Base-by-base conservation (phyloP, 2,329 filamentous ascomycete genomes). In the Xylariaceae sp. region DNA sequence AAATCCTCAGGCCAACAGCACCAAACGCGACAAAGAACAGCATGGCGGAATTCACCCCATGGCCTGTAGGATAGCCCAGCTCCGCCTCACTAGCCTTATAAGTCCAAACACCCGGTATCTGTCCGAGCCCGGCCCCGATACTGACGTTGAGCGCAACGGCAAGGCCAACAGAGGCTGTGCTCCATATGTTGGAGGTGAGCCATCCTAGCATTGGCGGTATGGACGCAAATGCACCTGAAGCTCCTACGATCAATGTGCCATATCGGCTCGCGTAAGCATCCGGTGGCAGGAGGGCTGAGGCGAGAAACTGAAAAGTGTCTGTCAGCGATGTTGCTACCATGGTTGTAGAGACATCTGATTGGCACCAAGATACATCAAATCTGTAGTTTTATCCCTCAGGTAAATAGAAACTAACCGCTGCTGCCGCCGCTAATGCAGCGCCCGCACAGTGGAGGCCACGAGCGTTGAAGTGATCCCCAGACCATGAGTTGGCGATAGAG, bases 71-170 rank as follows among this genome's bases (percentile, higher is more conserved):
- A 62, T 86, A 89, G 0, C 86, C 85, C 10, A 58, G 67, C 18
- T 69, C 64, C 15, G 75, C 77, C 65, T 89, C 83, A 11, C 78
- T 68, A 1, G 78, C 73, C 61, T 85, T 85, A 68, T 88, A 89
- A 53, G 87, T 88, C 84, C 84, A 89, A 1, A 87, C 83, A 0
- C 85, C 86, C 0, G 82, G 78, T 38, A 89, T 89, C 65, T 89
- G 85, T 0, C 86, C 85, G 0, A 85, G 75, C 0, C 83, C 85
- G 0, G 83, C 85, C 43, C 76, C 76, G 30, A 86, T 75, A 2
- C 80, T 82, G 14, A 89, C 79, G 54, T 89, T 88, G 53, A 89
- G 67, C 0, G 85, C 86, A 48, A 89, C 85, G 2, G 85, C 85
- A 11, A 89, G 73, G 0, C 85, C 85, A 0, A 81, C 80, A 0